These are phyloP conservation scores for Dothideomycetidae sp. DNA, from an alignment of 2,329 filamentous ascomycete species.

Conservation along the genomic window DNA sequence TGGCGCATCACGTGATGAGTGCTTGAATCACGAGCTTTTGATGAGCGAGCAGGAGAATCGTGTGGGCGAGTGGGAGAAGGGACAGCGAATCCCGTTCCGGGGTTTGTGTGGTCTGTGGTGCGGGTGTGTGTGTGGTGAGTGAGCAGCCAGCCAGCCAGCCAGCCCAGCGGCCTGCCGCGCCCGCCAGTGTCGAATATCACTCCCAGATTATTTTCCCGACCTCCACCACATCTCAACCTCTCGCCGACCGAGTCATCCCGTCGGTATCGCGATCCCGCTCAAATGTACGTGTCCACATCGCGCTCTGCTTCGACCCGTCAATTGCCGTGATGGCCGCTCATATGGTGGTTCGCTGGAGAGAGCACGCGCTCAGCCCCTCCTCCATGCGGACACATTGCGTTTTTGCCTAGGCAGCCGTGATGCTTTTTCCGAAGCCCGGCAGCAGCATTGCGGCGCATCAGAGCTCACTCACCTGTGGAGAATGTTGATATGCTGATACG, in stretches of 20 bases:
- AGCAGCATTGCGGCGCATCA: background rate
- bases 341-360: background rate
- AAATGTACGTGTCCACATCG: background rate
- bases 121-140: too few species aligned
- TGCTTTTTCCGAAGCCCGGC: too few species aligned
- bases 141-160: too few species aligned
- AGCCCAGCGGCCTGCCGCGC: too few species aligned
- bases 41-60: background rate
- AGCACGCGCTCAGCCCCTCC: slow-evolving; percentile 7
- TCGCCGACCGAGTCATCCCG: background rate
- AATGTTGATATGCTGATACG: background rate
- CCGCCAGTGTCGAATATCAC: background rate
- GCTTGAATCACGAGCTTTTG: background rate
- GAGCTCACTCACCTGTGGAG: background rate
- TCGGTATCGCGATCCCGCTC: background rate
- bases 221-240: background rate
- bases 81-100: background rate
- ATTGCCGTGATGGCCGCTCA: background rate
- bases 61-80: too few species aligned
- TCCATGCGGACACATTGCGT: slow-evolving; percentile 8
- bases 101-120: too few species aligned
- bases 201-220: background rate
- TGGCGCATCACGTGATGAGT: background rate
- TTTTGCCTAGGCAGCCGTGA: slow-evolving; percentile 8
- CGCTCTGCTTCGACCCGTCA: background rate